A percentile compares a stretch with the other conserved stretches of the same genome.
These are phyloP conservation scores for Solanum okadae DNA, from an alignment of 257 asterid genomes.

Conservation along the genomic window DNA sequence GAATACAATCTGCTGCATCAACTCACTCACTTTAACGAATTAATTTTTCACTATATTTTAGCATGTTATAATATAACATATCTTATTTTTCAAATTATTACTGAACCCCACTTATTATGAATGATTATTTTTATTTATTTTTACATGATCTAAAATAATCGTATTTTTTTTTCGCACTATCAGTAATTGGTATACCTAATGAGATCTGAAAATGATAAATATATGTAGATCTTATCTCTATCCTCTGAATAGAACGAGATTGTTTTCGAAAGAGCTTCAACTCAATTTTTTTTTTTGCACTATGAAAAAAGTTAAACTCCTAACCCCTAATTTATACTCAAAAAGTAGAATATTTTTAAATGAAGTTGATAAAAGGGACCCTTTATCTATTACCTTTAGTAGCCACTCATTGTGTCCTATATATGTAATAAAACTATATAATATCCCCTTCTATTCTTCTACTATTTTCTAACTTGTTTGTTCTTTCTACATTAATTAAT, in stretches of 20 bases:
- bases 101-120: background rate
- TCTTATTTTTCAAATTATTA: too few species aligned
- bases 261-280: background rate
- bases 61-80: too few species aligned
- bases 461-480: background rate
- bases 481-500: background rate
- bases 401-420: background rate
- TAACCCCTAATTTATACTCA: background rate
- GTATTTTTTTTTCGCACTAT: too few species aligned
- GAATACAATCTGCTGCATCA: rapidly evolving
- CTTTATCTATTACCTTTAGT: background rate
- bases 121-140: background rate
- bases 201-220: too few species aligned
- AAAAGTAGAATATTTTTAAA: background rate
- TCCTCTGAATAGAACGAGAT: rapidly evolving
- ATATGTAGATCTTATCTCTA: too few species aligned
- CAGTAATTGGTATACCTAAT: too few species aligned
- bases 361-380: background rate
- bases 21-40: too few species aligned
- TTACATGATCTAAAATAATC: background rate
- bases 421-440: background rate
- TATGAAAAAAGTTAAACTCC: background rate
- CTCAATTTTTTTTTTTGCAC: background rate
- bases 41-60: too few species aligned
- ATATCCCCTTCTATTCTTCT: background rate